A percentile compares a stretch with the other conserved stretches of the same genome.
phyloP scores from a whole-genome alignment of 2,329 filamentous ascomycete genomes.

The Chalaropsis thielavioides region DNA sequence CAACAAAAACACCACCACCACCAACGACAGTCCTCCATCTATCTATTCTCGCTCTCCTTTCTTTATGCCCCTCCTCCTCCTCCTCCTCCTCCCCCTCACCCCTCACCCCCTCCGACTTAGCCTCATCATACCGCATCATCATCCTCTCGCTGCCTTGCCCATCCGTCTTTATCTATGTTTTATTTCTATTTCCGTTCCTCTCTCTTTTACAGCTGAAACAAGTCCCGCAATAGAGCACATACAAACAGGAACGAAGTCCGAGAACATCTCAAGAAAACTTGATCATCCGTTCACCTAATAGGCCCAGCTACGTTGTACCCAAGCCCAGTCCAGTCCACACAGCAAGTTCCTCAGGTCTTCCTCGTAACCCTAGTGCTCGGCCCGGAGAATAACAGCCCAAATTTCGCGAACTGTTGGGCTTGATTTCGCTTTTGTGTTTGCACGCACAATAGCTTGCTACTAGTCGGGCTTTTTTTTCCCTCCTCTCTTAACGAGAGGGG shows the following conservation, averaged over 20 bases:
- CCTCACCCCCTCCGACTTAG: too few species aligned
- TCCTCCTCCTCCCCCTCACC: too few species aligned
- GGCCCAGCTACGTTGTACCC: neutral
- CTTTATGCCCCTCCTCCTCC: too few species aligned
- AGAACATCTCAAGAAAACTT: neutral
- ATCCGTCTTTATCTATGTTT: neutral
- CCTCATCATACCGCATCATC: neutral
- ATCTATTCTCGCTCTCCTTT: neutral
- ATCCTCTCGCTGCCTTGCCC: too few species aligned
- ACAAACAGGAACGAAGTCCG: neutral
- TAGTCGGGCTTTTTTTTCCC: neutral
- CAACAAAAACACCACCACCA: neutral
- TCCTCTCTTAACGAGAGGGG: neutral
- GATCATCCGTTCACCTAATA: neutral
- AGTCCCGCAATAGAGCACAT: neutral
- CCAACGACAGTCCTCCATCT: neutral
- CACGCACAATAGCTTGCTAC: constrained; percentile 7
- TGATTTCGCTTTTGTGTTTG: constrained; percentile 1
- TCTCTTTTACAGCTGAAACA: neutral
- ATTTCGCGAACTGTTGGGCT: neutral
- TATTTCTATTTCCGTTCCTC: neutral
- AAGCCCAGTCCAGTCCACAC: neutral
- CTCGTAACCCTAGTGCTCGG: neutral
- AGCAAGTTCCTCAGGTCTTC: neutral
- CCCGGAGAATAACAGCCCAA: constrained; percentile 2